These are phyloP conservation scores for Peniophora sp. DNA, from an alignment of 1,284 basidiomycete species.

Conservation along the genomic window DNA sequence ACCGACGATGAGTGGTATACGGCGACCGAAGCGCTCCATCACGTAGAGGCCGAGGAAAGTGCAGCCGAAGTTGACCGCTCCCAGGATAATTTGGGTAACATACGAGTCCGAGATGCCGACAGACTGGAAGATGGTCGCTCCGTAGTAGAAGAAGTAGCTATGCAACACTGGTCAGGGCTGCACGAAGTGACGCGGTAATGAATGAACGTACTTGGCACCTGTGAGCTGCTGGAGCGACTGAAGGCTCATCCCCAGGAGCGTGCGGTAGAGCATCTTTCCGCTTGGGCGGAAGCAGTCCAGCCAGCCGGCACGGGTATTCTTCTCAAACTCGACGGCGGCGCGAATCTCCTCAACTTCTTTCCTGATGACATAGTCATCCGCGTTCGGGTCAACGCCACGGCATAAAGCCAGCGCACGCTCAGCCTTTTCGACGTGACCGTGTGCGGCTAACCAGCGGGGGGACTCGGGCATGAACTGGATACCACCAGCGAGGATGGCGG, in stretches of 20 bases:
- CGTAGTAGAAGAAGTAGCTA: slow-evolving; percentile 68
- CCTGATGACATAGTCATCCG: slow-evolving; percentile 34
- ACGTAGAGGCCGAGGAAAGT: slow-evolving; percentile 66
- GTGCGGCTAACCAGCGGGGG: slow-evolving; percentile 47
- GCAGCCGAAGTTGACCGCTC: slow-evolving; percentile 62
- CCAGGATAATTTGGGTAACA: slow-evolving; percentile 67
- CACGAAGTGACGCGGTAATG: no score
- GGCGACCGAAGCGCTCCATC: slow-evolving; percentile 62
- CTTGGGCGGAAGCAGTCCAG: slow-evolving; percentile 48
- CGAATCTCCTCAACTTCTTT: slow-evolving; percentile 47
- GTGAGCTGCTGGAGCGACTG: slow-evolving; percentile 75
- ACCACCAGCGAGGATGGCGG: slow-evolving; percentile 54
- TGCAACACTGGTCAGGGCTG: no score
- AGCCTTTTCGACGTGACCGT: slow-evolving; percentile 45
- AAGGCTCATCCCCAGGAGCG: slow-evolving; percentile 42
- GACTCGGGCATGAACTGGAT: slow-evolving; percentile 66
- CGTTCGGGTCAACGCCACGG: slow-evolving; percentile 40
- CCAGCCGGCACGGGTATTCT: slow-evolving; percentile 41
- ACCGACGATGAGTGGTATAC: slow-evolving; percentile 56
- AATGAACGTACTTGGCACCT: slow-evolving; percentile 31
- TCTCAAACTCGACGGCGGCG: slow-evolving; percentile 39
- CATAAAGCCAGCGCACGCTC: slow-evolving; percentile 43
- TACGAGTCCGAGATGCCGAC: slow-evolving; percentile 66
- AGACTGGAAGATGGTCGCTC: slow-evolving; percentile 59
- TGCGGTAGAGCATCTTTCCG: slow-evolving; percentile 54